Base-by-base conservation (phyloP, 75 land plant species). In the Cunninghamia lanceolata region DNA sequence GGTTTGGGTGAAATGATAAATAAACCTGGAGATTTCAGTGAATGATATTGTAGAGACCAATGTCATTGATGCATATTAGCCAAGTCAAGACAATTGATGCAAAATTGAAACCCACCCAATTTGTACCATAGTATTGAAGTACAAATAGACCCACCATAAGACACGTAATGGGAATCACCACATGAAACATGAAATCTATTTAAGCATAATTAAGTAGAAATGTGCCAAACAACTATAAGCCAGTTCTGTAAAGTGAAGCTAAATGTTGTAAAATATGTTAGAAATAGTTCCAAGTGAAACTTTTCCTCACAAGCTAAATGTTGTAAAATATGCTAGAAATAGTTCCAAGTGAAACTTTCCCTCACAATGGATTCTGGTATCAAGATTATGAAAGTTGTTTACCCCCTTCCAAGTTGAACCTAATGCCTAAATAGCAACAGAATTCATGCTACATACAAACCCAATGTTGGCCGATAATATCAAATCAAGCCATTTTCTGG, bases 71-170 rank as follows among this genome's bases (percentile, higher is more conserved):
- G 84, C 91, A 89, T 32, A 91, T 28, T 14, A 91, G 87, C 92
- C 92, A 91, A 17, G 86, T 86, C 16, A 91, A 19, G n/a, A 91
- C 89, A 76, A 91, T 89, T 42, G 92, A 91, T 6, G 92, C 92
- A 87, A 91, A 91, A 40, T 89, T 74, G 77, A 89, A 87, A 36
- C 86, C 93, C 34, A 90, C 88, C 74, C 88, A 82, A 40, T 90
- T 88, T 16, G 93, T 92, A 10, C 93, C 92, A 87, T 90, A 88
- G 68, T 89, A 90, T 84, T 92, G 93, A 6, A 92, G 82, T 4
- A 86, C 89, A 87, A 92, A 92, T 21, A 92, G 84, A 13, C 87
- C 88, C 15, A 92, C 84, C 83, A 92, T 92, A 42, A 89, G 73
- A 82, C 91, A 89, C 17, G 93, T 63, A 38, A 92, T 85, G n/a